Base-by-base conservation (phyloP, 345 rosid species). In the Eucalyptus sp. region DNA sequence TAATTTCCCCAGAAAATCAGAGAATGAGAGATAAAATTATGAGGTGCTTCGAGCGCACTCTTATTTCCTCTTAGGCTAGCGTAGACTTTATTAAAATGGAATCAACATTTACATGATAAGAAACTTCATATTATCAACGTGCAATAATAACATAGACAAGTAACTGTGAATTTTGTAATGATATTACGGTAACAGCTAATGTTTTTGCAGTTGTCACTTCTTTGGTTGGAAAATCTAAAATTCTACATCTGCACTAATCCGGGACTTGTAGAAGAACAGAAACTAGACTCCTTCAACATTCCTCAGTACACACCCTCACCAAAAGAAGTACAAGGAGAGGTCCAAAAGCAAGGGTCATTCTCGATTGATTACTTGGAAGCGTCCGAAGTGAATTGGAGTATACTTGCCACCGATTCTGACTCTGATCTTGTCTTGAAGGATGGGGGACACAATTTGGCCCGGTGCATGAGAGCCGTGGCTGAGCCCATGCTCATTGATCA, bases 281-380 rank as follows among this genome's bases (percentile, higher is more conserved):
- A 90, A 52, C n/a, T 94, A 87, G 86, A 92, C 50, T 86, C 93
- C 33, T 95, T 95, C 90, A 94, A 93, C 90, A 90, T 95, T 50
- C 95, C 95, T 13, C 88, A 90, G 2, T 95, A 94, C 87, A 92
- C 91, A 50, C 93, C 95, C 85, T 94, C 95, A 12, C 91, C 93
- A 14, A 44, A 14, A 6, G 97, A 95, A 88, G 92, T 95, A 62
- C 89, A 88, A 89, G 44, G 88, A 1, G 91, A 89, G 86, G 92
- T 93, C 58, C 7, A 46, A 48, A 90, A 90, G 50, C 93, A 94
- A 91, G 94, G 96, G 10, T 92, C 95, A 11, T 95, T 93, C 76
- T 14, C 10, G 25, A 85, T 95, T 7, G 88, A 94, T 86, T 88
- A 87, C 1, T 86, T 93, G 79, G 94, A 92, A 87, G 92, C 87